These are phyloP conservation scores for Trichophyton simii DNA, from an alignment of 2,329 filamentous ascomycete genomes.

Conservation along the genomic window DNA sequence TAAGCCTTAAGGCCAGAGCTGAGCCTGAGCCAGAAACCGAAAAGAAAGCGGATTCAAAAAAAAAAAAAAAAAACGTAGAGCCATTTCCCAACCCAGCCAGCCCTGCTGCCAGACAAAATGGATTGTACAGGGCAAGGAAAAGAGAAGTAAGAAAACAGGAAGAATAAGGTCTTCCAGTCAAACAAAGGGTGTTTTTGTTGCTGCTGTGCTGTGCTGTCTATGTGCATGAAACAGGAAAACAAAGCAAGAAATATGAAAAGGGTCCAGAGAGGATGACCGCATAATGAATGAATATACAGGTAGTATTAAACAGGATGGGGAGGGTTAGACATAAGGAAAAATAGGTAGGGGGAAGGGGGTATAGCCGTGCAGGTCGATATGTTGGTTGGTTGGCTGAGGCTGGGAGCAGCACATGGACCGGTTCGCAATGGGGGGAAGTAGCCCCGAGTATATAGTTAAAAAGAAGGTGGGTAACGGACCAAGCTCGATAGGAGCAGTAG, in stretches of 20 bases:
- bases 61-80: background rate
- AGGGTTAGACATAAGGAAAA: background rate
- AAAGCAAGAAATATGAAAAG: background rate
- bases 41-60: background rate
- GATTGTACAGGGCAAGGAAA: background rate
- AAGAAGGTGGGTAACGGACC: background rate
- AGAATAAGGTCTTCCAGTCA: background rate
- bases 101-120: constrained; percentile 2
- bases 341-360: background rate
- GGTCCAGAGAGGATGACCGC: background rate
- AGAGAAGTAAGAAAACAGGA: background rate
- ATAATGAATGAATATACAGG: constrained; percentile 2
- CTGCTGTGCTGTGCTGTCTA: background rate
- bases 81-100: background rate
- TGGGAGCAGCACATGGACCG: background rate
- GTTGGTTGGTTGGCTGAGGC: background rate
- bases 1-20: background rate
- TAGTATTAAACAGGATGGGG: background rate
- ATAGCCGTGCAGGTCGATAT: background rate
- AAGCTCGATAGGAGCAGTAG: background rate
- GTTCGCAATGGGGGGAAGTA: background rate
- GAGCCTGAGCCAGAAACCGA: background rate
- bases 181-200: background rate
- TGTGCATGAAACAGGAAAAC: constrained; percentile 2
- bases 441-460: background rate